A percentile compares a stretch with the other conserved stretches of the same genome.
phyloP scores from a whole-genome alignment of 2,329 filamentous ascomycete genomes.

The Lachnellula hyalina region DNA sequence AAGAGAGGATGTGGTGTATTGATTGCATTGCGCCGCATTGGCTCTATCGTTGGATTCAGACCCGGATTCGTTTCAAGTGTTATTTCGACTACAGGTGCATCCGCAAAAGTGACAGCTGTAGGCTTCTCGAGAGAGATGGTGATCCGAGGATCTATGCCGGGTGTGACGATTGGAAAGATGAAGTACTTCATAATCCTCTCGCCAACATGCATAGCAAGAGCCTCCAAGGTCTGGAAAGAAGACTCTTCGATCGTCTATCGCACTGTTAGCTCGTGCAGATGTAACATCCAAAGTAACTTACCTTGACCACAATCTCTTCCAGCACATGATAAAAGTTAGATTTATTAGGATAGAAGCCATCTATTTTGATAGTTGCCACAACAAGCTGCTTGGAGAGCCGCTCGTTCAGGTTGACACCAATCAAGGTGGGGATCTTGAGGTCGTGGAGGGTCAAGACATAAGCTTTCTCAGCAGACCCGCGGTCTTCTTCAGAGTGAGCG shows the following conservation, averaged over 20 bases:
- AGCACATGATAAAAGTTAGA: slow-evolving; percentile 49
- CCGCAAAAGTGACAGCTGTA: slow-evolving; percentile 66
- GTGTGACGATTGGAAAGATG: slow-evolving; percentile 16
- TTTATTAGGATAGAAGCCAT: slow-evolving; percentile 35
- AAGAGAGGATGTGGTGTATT: slow-evolving; percentile 13
- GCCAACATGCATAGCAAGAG: slow-evolving; percentile 47
- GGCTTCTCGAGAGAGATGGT: slow-evolving; percentile 65
- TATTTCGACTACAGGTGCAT: slow-evolving; percentile 64
- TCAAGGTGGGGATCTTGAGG: slow-evolving; percentile 59
- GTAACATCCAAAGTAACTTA: background rate
- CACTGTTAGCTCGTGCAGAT: background rate
- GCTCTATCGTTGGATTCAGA: background rate
- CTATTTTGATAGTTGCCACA: slow-evolving; percentile 56
- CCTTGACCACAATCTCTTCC: slow-evolving; percentile 46
- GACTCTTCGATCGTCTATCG: slow-evolving; percentile 49
- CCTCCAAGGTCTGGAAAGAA: slow-evolving; percentile 58
- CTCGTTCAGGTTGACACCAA: slow-evolving; percentile 71
- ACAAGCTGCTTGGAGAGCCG: slow-evolving; percentile 61
- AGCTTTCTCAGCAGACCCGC: slow-evolving; percentile 20
- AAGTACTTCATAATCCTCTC: slow-evolving; percentile 42
- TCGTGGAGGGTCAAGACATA: slow-evolving; percentile 41
- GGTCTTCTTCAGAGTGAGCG: slow-evolving; percentile 19
- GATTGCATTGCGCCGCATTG: background rate
- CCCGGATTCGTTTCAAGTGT: background rate
- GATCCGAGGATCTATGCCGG: slow-evolving; percentile 31